These are phyloP conservation scores for Puccinia coronata DNA, from an alignment of 1,284 basidiomycete genomes.

Conservation along the genomic window DNA sequence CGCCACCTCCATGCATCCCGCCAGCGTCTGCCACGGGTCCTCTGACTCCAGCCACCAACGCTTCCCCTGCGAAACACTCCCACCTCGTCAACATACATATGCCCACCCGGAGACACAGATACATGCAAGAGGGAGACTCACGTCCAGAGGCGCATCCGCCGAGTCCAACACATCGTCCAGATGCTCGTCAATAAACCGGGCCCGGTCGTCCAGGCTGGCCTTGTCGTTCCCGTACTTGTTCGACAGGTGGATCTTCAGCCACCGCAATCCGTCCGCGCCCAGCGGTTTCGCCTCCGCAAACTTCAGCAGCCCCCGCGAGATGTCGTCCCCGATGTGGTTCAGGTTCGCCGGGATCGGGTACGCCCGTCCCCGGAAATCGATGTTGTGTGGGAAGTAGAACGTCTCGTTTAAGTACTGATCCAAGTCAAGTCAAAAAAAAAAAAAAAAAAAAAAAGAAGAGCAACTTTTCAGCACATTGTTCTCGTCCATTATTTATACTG, in stretches of 20 bases:
- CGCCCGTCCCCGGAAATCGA: slow-evolving; percentile 96
- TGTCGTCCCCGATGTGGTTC: slow-evolving; percentile 93
- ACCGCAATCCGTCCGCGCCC: slow-evolving; percentile 74
- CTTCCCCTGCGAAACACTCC: slow-evolving; percentile 68
- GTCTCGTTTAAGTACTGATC: slow-evolving; percentile 75
- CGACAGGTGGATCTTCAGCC: slow-evolving; percentile 90
- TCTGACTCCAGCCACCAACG: slow-evolving; percentile 79
- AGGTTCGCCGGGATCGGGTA: slow-evolving; percentile 96
- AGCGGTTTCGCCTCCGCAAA: slow-evolving; percentile 81
- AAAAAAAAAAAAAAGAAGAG: background rate
- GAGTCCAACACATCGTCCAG: slow-evolving; percentile 79
- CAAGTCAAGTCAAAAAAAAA: background rate
- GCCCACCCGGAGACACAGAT: slow-evolving; percentile 63
- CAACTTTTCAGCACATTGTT: too few relatives aligned
- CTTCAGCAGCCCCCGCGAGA: slow-evolving; percentile 81
- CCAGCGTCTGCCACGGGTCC: slow-evolving; percentile 96
- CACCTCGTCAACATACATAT: slow-evolving; percentile 50
- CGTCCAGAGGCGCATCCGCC: slow-evolving; percentile 79
- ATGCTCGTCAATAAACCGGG: slow-evolving; percentile 72
- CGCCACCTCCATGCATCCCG: slow-evolving; percentile 82
- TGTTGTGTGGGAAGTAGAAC: slow-evolving; percentile 93
- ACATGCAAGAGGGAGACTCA: too few relatives aligned
- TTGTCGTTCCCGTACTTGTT: slow-evolving; percentile 95
- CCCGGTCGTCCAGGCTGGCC: slow-evolving; percentile 87
- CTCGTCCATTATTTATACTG: too few relatives aligned